Conservation (phyloP, 352 stramenopile species). For the Globisporangium viniferum region DNA sequence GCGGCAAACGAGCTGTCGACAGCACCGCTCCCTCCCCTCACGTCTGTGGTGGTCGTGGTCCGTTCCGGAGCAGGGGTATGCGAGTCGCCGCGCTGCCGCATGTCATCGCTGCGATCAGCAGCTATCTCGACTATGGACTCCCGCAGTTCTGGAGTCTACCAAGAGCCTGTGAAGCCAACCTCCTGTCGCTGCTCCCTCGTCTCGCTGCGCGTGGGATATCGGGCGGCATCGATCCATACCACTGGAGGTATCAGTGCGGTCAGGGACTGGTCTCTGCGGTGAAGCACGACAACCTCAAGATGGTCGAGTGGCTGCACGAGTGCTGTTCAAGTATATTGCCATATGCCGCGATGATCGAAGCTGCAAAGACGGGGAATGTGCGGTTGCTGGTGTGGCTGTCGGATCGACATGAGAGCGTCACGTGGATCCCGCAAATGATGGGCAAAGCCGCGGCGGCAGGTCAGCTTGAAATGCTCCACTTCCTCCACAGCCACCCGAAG, state of each 20-base stretch:
- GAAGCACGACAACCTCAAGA: background rate
- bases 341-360: background rate
- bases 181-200: background rate
- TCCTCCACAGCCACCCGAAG: background rate
- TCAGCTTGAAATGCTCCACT: background rate
- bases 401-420: background rate
- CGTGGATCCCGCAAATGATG: background rate
- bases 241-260: background rate
- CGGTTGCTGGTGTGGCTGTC: background rate
- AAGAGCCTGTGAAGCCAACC: background rate
- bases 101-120: background rate
- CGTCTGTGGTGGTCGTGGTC: background rate
- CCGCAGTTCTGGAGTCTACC: background rate
- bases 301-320: conserved; percentile 3
- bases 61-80: background rate
- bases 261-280: background rate
- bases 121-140: background rate
- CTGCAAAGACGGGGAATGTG: background rate
- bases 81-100: background rate
- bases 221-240: background rate
- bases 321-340: background rate
- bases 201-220: background rate
- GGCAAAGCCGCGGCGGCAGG: background rate
- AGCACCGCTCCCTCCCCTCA: conserved; percentile 1
- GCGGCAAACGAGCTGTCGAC: background rate